phyloP scores from a whole-genome alignment of 164 flowering plant genomes.

The Liriodendron chinense region DNA sequence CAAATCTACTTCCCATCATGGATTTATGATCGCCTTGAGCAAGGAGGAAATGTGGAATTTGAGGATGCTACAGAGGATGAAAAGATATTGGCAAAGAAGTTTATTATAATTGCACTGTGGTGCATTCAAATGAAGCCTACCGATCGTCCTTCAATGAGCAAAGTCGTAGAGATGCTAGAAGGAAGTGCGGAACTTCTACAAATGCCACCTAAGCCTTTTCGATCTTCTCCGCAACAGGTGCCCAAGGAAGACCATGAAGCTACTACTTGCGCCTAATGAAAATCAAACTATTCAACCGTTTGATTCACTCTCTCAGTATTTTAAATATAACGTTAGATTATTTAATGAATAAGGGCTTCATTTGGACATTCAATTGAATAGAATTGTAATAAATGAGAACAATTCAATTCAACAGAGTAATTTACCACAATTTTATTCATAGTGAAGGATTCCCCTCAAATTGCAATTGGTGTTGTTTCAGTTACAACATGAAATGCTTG shows the following conservation, averaged over 20 bases:
- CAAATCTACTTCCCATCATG: conserved; percentile 13
- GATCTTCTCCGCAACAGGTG: conserved; percentile 2
- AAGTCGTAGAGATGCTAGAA: conserved; percentile 8
- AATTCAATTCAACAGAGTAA: too few species aligned
- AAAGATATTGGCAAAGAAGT: conserved; percentile 7
- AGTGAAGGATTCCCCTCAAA: too few species aligned
- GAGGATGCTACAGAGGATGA: background rate
- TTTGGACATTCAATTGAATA: too few species aligned
- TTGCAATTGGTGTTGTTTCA: too few species aligned
- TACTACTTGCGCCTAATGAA: background rate
- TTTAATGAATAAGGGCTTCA: too few species aligned
- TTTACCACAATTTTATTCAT: too few species aligned
- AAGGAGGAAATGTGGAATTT: background rate
- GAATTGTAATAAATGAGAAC: too few species aligned
- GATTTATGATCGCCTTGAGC: conserved; percentile 5
- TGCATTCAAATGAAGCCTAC: conserved; percentile 11
- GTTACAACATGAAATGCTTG: too few species aligned
- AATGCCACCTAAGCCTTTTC: conserved; percentile 13
- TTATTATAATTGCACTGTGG: conserved; percentile 2
- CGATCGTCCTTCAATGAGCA: conserved; percentile 11
- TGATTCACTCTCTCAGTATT: background rate
- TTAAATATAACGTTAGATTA: too few species aligned
- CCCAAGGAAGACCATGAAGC: background rate
- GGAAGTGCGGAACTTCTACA: background rate
- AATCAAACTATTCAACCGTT: background rate